A percentile compares a stretch with the other conserved stretches of the same genome.
Conservation (phyloP, 2,329 filamentous ascomycete genomes). For the Stemphylium beticola region DNA sequence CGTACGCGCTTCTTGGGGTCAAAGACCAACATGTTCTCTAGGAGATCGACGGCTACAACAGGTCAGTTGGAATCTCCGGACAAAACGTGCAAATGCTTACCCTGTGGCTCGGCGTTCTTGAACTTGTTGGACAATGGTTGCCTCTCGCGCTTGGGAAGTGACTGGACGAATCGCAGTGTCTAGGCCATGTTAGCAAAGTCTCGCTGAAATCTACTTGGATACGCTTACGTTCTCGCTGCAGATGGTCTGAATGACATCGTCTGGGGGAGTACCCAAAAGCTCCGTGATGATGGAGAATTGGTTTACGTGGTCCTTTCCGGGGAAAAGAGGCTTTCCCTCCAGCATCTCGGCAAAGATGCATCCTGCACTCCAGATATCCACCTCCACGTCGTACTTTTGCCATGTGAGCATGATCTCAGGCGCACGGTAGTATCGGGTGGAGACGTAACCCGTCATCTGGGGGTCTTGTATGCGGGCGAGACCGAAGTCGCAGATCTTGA, state of each 20-base stretch:
- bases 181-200: constrained; percentile 49
- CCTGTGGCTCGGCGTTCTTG: constrained; percentile 87
- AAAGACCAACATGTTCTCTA: constrained; percentile 97
- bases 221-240: constrained; percentile 87
- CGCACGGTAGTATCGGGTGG: constrained; percentile 96
- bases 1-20: constrained; percentile 96
- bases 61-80: constrained; percentile 5
- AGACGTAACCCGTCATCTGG: constrained; percentile 99
- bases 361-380: constrained; percentile 98
- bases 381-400: constrained; percentile 99
- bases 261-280: constrained; percentile 90
- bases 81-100: constrained; percentile 57
- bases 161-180: constrained; percentile 97
- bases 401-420: constrained; percentile 99
- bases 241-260: constrained; percentile 98
- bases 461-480: constrained; percentile 97
- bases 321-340: constrained; percentile 96
- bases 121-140: constrained; percentile 89
- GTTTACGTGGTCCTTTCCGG: constrained; percentile 98
- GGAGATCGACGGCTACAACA: constrained; percentile 78
- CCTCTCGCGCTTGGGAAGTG: constrained; percentile 90
- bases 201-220: no score
- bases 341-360: constrained; percentile 99
- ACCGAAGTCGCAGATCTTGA: constrained; percentile 99
- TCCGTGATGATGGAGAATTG: constrained; percentile 99